Evolutionary conservation across 805 yeast species (phyloP), one percentile per base, ranked within the genome.

Genomic region (Lachancea mirantina): DNA sequence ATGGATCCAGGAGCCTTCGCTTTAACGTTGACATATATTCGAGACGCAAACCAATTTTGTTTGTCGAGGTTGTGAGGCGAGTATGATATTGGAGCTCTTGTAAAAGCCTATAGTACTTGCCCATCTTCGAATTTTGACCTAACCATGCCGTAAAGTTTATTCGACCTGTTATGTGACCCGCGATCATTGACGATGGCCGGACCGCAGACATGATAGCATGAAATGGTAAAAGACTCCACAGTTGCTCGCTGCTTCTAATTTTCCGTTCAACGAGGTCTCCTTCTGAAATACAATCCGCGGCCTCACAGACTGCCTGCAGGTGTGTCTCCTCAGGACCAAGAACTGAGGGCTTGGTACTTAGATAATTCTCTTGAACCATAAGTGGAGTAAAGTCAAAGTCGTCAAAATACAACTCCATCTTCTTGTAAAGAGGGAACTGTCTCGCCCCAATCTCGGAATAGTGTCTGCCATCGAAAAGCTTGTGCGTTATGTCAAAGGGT

Each of bases 331-430:
- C 64, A 8, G 65, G 42, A 36, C 62, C 50, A 11, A 64, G 59
- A 17, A 58, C 57, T 6, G 65, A 39, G 2, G 94, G 95, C 24
- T 62, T 63, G 0, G 94, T 78, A 21, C 61, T 61, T 30, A 84
- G 57, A 54, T 92, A 92, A 60, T 92, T 92, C 55, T 92, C 98
- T 52, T 89, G 96, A 33, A 92, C 73, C 97, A 92, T 89, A 40
- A 89, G 67, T 4, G 98, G 97, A 1, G 94, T 78, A 54, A 92
- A 81, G 52, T 87, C 96, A 59, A 84, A 83, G 59, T 92, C 98
- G 57, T 85, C 87, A 65, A 92, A 92, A 53, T 87, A 92, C 32
- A 85, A 68, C 47, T 83, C 89, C 49, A 89, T 78, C 52, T 85
- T 83, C 42, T 85, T 95, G 56, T 78, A 81, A 41, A 89, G 55